Percentiles rank a stretch among this genome's conserved stretches.
Evolutionary conservation across 768 basidiomycete genomes (phyloP).

Genomic region (Lentinula aciculospora): DNA sequence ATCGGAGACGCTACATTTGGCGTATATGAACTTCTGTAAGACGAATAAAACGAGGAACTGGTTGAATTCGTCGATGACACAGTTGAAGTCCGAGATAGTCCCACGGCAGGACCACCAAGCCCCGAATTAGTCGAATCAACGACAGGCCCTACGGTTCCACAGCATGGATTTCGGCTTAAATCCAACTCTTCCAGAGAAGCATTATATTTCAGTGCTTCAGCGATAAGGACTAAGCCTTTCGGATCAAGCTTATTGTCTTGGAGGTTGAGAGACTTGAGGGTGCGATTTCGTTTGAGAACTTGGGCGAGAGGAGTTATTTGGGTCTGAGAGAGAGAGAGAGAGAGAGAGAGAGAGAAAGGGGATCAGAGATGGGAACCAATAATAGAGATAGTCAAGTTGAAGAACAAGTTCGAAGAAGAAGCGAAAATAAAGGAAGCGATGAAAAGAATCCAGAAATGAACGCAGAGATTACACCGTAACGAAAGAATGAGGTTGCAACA

Average conservation of each 20-base stretch:
- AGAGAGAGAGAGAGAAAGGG: neutral
- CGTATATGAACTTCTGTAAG: neutral
- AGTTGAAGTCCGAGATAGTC: no score
- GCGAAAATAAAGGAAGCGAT: neutral
- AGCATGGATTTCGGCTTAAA: conserved; percentile 89
- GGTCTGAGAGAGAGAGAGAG: conserved; percentile 31
- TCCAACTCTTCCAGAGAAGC: conserved; percentile 90
- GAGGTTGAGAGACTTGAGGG: conserved; percentile 89
- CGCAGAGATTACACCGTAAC: no score
- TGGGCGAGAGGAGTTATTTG: conserved; percentile 91
- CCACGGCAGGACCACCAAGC: no score
- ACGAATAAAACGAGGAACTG: neutral
- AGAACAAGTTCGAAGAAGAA: no score
- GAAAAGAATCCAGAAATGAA: neutral
- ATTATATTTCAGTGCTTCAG: conserved; percentile 78
- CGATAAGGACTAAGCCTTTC: conserved; percentile 63
- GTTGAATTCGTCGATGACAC: neutral
- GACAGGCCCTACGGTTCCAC: no score
- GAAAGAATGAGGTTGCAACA: no score
- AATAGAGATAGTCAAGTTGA: no score
- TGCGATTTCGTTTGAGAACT: conserved; percentile 93
- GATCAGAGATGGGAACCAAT: no score
- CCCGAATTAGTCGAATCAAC: no score
- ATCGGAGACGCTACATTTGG: neutral
- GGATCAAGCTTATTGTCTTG: conserved; percentile 93